Percentiles rank a stretch among this genome's conserved stretches.
Evolutionary conservation across 345 rosid genomes (phyloP).

Genomic region (Reutealis trisperma): DNA sequence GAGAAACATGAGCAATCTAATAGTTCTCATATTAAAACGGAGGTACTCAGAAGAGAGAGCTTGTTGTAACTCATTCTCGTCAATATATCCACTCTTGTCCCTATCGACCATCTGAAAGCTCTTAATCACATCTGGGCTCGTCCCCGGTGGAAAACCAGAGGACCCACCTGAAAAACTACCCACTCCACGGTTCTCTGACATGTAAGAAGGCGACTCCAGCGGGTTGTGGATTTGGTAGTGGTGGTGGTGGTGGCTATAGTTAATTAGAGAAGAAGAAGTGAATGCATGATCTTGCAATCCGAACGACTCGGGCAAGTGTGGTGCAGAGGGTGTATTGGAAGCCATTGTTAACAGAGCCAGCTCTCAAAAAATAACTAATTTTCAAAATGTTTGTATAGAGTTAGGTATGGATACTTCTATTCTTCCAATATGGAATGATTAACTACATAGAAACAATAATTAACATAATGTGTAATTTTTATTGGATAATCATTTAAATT

Average conservation of each 20-base stretch:
- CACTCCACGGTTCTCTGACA: slow-evolving; percentile 17
- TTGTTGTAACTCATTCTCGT: slow-evolving; percentile 59
- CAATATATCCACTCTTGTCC: slow-evolving; percentile 61
- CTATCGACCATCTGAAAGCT: slow-evolving; percentile 64
- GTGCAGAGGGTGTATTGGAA: slow-evolving; percentile 46
- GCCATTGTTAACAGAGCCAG: no score
- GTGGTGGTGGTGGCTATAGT: slow-evolving; percentile 5
- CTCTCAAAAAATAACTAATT: no score
- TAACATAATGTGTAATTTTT: no score
- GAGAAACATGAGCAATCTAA: slow-evolving; percentile 61
- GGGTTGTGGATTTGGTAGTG: not conserved
- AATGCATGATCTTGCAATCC: slow-evolving; percentile 1
- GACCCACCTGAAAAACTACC: slow-evolving; percentile 12
- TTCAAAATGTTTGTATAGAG: no score
- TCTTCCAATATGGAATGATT: no score
- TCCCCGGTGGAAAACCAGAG: slow-evolving; percentile 53
- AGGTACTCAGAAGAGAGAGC: slow-evolving; percentile 58
- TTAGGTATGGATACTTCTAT: no score
- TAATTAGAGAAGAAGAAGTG: not conserved
- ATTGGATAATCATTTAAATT: no score
- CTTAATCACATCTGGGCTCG: slow-evolving; percentile 48
- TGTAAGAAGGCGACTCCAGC: slow-evolving; percentile 15
- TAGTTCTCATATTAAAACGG: slow-evolving; percentile 49
- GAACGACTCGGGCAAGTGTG: slow-evolving; percentile 39
- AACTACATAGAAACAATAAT: no score